phyloP scores from a whole-genome alignment of 768 basidiomycete genomes.

The Clitopilus passeckerianus region DNA sequence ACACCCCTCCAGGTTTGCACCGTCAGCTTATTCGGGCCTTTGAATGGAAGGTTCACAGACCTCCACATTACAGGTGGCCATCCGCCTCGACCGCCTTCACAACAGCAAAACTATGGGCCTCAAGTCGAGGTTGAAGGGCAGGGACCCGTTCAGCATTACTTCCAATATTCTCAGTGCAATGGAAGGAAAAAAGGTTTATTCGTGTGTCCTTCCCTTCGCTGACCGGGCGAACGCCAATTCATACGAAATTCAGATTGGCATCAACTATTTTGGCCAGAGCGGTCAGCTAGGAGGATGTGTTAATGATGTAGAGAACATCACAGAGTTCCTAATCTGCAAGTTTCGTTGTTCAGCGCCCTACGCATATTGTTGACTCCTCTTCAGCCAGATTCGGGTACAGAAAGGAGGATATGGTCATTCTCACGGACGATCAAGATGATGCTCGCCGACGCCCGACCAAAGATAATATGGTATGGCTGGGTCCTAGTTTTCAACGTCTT shows the following conservation, averaged over 20 bases:
- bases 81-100: constrained; percentile 49
- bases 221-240: not conserved
- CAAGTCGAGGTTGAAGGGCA: constrained; percentile 45
- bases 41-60: too few species aligned
- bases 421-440: constrained; percentile 72
- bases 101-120: constrained; percentile 60
- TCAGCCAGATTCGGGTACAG: constrained; percentile 51
- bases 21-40: not conserved
- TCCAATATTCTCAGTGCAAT: constrained; percentile 87
- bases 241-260: constrained; percentile 60
- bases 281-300: constrained; percentile 78
- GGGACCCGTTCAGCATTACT: constrained; percentile 53
- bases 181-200: constrained; percentile 86
- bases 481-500: not conserved
- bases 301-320: constrained; percentile 84
- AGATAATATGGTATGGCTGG: constrained; percentile 64
- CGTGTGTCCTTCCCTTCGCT: constrained; percentile 37
- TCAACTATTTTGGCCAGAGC: constrained; percentile 72
- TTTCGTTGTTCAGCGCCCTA: not conserved
- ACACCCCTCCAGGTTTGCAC: constrained; percentile 19
- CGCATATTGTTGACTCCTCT: not conserved
- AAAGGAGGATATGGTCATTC: constrained; percentile 75
- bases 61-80: constrained; percentile 22
- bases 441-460: constrained; percentile 67
- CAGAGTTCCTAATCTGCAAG: constrained; percentile 66